phyloP scores from a whole-genome alignment of 768 basidiomycete genomes.

The Leccinum barrowsii region DNA sequence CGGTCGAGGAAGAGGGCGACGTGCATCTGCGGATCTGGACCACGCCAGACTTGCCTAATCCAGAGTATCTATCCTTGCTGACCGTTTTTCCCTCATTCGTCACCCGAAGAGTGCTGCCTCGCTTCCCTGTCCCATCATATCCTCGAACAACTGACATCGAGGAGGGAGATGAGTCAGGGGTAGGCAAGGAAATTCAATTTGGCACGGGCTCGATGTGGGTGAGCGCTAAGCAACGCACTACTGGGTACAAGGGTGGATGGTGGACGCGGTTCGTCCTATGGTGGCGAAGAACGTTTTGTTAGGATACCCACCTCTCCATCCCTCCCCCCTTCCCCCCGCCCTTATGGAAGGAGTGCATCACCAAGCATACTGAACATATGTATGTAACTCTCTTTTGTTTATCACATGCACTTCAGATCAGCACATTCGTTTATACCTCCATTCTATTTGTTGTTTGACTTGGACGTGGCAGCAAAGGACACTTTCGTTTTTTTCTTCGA shows the following conservation, averaged over 20 bases:
- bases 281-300: slow-evolving; percentile 80
- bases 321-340: not conserved
- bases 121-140: slow-evolving; percentile 50
- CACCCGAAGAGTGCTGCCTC: slow-evolving; percentile 62
- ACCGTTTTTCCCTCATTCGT: slow-evolving; percentile 77
- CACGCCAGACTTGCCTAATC: slow-evolving; percentile 72
- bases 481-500: not conserved
- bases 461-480: slow-evolving; percentile 17
- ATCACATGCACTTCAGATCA: slow-evolving; percentile 20
- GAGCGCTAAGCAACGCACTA: slow-evolving; percentile 52
- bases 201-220: slow-evolving; percentile 88
- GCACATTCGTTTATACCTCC: slow-evolving; percentile 24
- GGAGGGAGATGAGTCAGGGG: slow-evolving; percentile 56
- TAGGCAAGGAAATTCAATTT: slow-evolving; percentile 57
- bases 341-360: slow-evolving; percentile 3
- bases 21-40: slow-evolving; percentile 75
- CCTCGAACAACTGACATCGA: slow-evolving; percentile 57
- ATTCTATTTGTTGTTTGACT: slow-evolving; percentile 19
- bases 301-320: slow-evolving; percentile 26
- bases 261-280: slow-evolving; percentile 77
- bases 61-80: slow-evolving; percentile 66
- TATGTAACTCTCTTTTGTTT: slow-evolving; percentile 35
- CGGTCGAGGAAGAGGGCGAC: slow-evolving; percentile 36
- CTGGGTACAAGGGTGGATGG: slow-evolving; percentile 73
- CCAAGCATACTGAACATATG: slow-evolving; percentile 32